Percentiles rank a stretch among this genome's conserved stretches.
Conservation (phyloP, 2,329 filamentous ascomycete species). For the Neofusicoccum sp. region DNA sequence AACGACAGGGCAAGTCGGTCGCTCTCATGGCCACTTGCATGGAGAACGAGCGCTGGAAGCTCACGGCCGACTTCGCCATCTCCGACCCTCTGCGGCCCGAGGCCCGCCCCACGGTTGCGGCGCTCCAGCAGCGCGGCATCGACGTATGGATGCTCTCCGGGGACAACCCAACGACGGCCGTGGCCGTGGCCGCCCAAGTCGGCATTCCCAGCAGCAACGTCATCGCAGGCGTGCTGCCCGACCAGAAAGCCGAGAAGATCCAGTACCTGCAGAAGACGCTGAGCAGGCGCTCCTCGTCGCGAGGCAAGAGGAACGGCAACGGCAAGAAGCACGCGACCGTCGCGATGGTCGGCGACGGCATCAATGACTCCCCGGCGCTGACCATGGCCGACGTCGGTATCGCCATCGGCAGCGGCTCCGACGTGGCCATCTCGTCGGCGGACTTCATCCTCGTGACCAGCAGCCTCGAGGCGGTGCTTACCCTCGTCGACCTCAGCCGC, state of each 20-base stretch:
- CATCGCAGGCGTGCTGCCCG: conserved; percentile 83
- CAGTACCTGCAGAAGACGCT: conserved; percentile 48
- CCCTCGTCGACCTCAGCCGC: conserved; percentile 70
- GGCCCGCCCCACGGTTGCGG: conserved; percentile 64
- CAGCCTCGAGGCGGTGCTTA: conserved; percentile 69
- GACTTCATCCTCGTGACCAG: conserved; percentile 80
- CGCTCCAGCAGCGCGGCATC: conserved; percentile 66
- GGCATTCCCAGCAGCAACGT: conserved; percentile 75
- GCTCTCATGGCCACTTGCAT: conserved; percentile 39
- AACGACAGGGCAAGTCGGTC: conserved; percentile 45
- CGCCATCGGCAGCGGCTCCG: conserved; percentile 77
- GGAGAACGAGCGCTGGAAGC: conserved; percentile 32
- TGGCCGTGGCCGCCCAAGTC: conserved; percentile 73
- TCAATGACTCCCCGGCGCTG: conserved; percentile 83
- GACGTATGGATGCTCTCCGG: conserved; percentile 92
- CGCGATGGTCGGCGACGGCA: conserved; percentile 84
- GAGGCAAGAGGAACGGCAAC: conserved; percentile 17
- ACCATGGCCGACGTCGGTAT: conserved; percentile 82
- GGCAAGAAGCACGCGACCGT: conserved; percentile 56
- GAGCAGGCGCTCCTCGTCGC: conserved; percentile 23
- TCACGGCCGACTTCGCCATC: conserved; percentile 72
- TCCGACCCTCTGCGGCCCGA: conserved; percentile 81
- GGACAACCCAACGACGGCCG: conserved; percentile 83
- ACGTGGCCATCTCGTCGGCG: conserved; percentile 80
- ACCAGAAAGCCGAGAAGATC: conserved; percentile 77